Conservation (phyloP, 73 alveolate genomes). For the Paramecium primaurelia region DNA sequence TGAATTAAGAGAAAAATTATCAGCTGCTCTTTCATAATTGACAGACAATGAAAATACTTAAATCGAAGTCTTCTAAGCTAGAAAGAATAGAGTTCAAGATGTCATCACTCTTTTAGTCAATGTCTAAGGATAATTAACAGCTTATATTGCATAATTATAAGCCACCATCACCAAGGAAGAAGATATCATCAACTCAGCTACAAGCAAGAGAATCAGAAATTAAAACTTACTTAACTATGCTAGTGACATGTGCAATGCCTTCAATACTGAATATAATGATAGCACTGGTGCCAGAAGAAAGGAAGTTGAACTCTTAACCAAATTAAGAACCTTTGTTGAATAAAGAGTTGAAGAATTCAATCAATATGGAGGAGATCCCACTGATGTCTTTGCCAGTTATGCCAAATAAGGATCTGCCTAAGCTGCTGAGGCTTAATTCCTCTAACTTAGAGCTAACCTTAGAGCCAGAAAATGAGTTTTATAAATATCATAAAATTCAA, state of each 20-base stretch:
- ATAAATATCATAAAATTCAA: background rate
- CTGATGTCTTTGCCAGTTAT: constrained; percentile 43
- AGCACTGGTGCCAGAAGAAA: constrained; percentile 59
- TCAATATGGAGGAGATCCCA: constrained; percentile 46
- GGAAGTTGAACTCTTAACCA: constrained; percentile 37
- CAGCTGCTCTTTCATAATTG: constrained; percentile 9
- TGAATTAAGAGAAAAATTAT: constrained; percentile 7
- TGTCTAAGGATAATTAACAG: constrained; percentile 48
- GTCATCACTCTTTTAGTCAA: constrained; percentile 40
- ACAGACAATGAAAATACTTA: constrained; percentile 9
- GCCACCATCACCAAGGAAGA: constrained; percentile 55
- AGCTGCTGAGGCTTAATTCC: constrained; percentile 25
- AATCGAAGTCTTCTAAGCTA: constrained; percentile 18
- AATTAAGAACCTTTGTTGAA: constrained; percentile 50
- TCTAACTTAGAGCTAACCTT: constrained; percentile 43
- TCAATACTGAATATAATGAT: constrained; percentile 59
- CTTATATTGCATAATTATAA: constrained; percentile 45
- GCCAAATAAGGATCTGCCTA: background rate
- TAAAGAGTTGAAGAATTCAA: constrained; percentile 48
- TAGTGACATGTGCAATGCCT: constrained; percentile 63
- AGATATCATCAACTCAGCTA: constrained; percentile 49
- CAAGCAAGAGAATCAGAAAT: constrained; percentile 59
- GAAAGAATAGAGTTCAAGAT: constrained; percentile 43
- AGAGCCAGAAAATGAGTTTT: constrained; percentile 37
- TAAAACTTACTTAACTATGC: constrained; percentile 54